Base-by-base conservation (phyloP, 345 rosid species). In the Hibiscus mutabilis region DNA sequence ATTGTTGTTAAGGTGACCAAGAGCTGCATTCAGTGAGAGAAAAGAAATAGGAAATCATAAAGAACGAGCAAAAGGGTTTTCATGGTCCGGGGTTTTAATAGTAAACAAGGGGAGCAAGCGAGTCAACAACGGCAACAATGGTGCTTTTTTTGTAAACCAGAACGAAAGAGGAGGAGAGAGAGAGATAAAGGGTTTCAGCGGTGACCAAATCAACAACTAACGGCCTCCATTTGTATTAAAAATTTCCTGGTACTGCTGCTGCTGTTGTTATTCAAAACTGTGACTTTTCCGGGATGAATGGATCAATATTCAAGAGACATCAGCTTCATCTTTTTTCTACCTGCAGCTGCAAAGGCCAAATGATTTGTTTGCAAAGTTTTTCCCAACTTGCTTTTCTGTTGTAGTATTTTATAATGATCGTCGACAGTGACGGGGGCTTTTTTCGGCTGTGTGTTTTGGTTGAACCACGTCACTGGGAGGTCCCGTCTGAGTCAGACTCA, bases 101-200 rank as follows among this genome's bases (percentile, higher is more conserved):
- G 46, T 33, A 56, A 47, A 66, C 19, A 24, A 16, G 67, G 76
- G 57, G 21, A 44, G 44, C 15, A 33, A 60, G 33, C 31, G 52
- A 66, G 76, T 74, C 77, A 74, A 74, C 37, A 74, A 56, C 62
- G 72, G 72, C 72, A 27, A 74, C 76, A 74, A 49, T 44, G 60
- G 49, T 56, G 59, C 47, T 15, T 6, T 25, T 52, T 22, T 82
- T 75, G 79, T 85, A 83, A 24, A 58, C 13, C 29, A 82, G 68
- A 21, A 40, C 13, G 25, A 47, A 5, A 4, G 21, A 29, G 2
- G 1, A 1, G 25, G 6, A 21, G 29, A 9, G 12, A 24, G 24
- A 61, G 16, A 14, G 15, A 46, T 12, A 3, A 46, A 14, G 51
- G 74, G 74, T 44, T 70, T 58, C 2, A 24, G 57, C 53, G 21